phyloP scores from a whole-genome alignment of 441 rosid genomes.

The Populus tomentosa region DNA sequence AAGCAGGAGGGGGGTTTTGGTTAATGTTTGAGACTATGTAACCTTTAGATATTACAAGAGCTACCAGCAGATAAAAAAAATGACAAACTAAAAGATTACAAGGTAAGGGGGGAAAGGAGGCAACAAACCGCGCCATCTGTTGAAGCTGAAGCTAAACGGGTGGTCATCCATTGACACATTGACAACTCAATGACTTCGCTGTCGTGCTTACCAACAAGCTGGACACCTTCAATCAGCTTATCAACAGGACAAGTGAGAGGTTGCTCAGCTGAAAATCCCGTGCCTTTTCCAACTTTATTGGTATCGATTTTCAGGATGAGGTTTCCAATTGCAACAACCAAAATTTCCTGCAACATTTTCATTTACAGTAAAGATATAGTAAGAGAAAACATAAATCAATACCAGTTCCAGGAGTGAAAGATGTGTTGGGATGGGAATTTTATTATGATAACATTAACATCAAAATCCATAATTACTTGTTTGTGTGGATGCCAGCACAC shows the following conservation, averaged over 20 bases:
- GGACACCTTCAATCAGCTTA: constrained; percentile 66
- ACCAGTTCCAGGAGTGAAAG: neutral
- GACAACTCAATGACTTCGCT: constrained; percentile 87
- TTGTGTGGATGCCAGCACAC: constrained; percentile 95
- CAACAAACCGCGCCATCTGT: constrained; percentile 75
- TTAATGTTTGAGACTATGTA: neutral
- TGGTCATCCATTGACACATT: constrained; percentile 87
- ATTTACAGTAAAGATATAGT: neutral
- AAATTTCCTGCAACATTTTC: constrained; percentile 53
- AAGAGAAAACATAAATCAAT: neutral
- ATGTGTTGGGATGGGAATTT: neutral
- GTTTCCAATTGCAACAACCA: constrained; percentile 77
- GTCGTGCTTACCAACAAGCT: constrained; percentile 81
- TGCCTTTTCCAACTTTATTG: constrained; percentile 58
- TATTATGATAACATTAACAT: neutral
- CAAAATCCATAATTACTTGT: constrained; percentile 49
- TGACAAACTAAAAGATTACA: constrained; percentile 4
- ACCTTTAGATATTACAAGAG: neutral
- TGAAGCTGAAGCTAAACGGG: constrained; percentile 85
- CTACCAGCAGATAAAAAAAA: neutral
- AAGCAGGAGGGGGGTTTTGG: neutral
- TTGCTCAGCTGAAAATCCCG: constrained; percentile 57
- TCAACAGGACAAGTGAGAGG: constrained; percentile 71
- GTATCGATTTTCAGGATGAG: constrained; percentile 64
- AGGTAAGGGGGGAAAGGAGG: neutral